Evolutionary conservation across 139 green algal species (phyloP).

Genomic region (Micractinium conductrix): DNA sequence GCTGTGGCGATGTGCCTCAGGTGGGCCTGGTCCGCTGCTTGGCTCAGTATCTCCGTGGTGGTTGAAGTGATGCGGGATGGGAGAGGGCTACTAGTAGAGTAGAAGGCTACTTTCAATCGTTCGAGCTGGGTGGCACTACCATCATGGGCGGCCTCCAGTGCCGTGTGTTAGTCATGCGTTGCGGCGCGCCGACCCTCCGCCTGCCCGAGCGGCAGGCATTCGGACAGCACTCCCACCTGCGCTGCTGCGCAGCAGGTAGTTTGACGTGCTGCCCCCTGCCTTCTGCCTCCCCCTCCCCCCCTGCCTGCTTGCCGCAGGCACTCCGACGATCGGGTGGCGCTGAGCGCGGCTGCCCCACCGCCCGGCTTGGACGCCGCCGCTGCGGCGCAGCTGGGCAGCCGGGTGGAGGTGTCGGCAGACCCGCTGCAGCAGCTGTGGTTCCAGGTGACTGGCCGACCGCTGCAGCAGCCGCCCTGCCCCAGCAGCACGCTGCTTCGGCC

Average conservation of each 20-base stretch:
- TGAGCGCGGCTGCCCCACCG: not conserved
- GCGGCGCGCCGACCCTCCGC: not conserved
- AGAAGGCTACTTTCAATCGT: too few species aligned
- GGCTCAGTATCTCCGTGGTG: too few species aligned
- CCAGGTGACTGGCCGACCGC: not conserved
- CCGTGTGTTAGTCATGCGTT: too few species aligned
- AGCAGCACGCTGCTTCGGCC: not conserved
- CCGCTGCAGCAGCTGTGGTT: conserved; percentile 51
- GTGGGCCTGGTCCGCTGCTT: not conserved
- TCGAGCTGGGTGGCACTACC: too few species aligned
- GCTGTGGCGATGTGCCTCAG: conserved; percentile 32
- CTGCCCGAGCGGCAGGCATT: not conserved
- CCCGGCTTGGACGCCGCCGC: not conserved
- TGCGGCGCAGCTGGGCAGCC: not conserved
- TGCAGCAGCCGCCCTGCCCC: conserved; percentile 17
- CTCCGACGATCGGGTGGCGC: conserved; percentile 10
- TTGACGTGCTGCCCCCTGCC: not conserved
- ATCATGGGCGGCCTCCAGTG: too few species aligned
- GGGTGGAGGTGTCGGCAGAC: not conserved
- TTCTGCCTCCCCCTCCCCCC: not conserved
- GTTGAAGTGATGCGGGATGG: too few species aligned
- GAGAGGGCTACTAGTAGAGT: too few species aligned
- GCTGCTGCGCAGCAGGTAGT: not conserved
- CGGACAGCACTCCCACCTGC: not conserved
- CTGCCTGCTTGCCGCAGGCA: conserved; percentile 8